Evolutionary conservation across 2,329 filamentous ascomycete species (phyloP).

Genomic region (Colletotrichum gloeosporioides): DNA sequence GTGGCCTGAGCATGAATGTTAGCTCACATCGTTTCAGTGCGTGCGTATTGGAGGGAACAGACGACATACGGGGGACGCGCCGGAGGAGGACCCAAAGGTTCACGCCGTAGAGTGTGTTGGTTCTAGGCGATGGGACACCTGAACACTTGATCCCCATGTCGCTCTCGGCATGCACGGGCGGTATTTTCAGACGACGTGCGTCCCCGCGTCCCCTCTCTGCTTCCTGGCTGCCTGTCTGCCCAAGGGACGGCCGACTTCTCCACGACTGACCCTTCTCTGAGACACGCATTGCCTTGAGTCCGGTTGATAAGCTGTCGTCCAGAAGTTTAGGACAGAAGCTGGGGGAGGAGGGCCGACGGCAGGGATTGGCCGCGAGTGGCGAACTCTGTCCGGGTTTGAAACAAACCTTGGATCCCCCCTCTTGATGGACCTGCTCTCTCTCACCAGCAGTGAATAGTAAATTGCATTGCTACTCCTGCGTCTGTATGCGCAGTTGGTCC

Average conservation of each 20-base stretch:
- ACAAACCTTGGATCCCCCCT: constrained; percentile 14
- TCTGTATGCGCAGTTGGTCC: background rate
- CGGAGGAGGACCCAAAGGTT: background rate
- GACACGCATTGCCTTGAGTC: constrained; percentile 14
- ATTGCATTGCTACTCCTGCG: background rate
- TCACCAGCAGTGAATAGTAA: background rate
- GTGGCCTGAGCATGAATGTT: constrained; percentile 15
- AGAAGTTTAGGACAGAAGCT: background rate
- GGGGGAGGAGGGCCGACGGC: background rate
- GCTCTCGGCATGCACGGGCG: background rate
- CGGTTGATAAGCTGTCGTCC: constrained; percentile 14
- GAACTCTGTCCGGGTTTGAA: constrained; percentile 19
- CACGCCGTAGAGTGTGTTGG: background rate
- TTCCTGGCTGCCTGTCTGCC: background rate
- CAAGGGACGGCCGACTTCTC: background rate
- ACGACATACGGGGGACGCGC: background rate
- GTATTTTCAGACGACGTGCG: constrained; percentile 9
- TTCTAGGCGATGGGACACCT: background rate
- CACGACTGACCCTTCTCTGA: background rate
- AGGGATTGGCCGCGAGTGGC: background rate
- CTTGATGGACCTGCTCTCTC: background rate
- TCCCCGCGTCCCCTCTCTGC: background rate
- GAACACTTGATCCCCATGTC: background rate
- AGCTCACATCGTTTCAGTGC: constrained; percentile 17
- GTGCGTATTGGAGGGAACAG: constrained; percentile 7